phyloP scores from a whole-genome alignment of 1,284 basidiomycete genomes.

The Pascua sp. region DNA sequence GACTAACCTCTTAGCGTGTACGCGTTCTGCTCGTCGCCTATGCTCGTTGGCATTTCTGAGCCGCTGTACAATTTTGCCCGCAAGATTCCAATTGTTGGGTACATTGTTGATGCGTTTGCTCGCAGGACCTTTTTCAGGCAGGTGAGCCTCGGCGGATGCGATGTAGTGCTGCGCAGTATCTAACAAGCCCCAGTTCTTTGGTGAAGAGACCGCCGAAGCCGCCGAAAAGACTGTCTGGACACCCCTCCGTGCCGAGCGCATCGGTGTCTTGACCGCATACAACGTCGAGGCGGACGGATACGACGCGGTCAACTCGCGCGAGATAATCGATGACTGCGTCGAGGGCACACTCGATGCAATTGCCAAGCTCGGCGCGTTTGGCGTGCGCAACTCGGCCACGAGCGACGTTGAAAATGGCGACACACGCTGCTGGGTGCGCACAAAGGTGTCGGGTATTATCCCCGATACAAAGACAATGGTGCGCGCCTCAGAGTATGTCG shows the following conservation, averaged over 20 bases:
- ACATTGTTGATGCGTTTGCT: neutral
- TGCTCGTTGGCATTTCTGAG: neutral
- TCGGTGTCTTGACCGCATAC: neutral
- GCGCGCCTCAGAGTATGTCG: neutral
- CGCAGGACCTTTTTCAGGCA: conserved; percentile 3
- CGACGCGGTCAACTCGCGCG: neutral
- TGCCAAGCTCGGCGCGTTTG: neutral
- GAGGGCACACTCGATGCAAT: neutral
- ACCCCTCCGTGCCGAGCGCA: neutral
- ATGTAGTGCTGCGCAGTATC: neutral
- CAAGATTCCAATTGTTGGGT: neutral
- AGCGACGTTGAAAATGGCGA: neutral
- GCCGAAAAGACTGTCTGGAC: neutral
- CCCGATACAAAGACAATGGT: neutral
- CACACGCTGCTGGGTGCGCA: conserved; percentile 1
- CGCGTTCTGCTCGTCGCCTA: neutral
- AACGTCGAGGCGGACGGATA: neutral
- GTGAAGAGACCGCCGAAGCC: neutral
- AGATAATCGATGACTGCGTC: neutral
- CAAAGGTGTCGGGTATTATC: neutral
- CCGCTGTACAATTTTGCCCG: neutral
- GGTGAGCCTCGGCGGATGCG: neutral
- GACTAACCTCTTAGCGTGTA: neutral
- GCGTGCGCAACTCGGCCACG: neutral
- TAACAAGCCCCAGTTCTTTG: neutral